Conservation (phyloP, 1,284 basidiomycete species). For the Malassezia vespertilionis region DNA sequence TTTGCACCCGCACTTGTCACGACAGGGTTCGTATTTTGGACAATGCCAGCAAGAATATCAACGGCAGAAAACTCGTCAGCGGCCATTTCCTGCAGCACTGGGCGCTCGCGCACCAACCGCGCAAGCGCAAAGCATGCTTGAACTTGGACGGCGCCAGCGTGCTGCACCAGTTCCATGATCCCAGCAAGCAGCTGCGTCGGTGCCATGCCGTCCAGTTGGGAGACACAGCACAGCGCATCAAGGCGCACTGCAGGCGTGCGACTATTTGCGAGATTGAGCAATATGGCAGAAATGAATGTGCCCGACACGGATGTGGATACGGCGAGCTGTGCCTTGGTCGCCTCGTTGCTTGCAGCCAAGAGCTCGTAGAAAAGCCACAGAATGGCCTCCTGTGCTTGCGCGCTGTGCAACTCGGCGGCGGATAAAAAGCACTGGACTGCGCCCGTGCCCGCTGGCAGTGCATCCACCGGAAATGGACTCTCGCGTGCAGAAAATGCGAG, state of each 20-base stretch:
- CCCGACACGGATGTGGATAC: too few species aligned
- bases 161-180: constrained; percentile 33
- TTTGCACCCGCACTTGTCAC: background rate
- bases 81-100: constrained; percentile 26
- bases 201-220: constrained; percentile 33
- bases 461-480: constrained; percentile 4
- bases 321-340: too few species aligned
- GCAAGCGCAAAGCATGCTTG: constrained; percentile 36
- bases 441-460: background rate
- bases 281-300: background rate
- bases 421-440: constrained; percentile 24
- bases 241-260: constrained; percentile 28
- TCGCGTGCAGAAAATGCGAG: background rate
- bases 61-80: constrained; percentile 25
- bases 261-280: constrained; percentile 2
- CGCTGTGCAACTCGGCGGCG: constrained; percentile 26
- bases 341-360: too few species aligned
- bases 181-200: constrained; percentile 32
- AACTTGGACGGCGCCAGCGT: constrained; percentile 19
- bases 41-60: constrained; percentile 20
- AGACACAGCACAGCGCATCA: constrained; percentile 34
- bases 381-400: constrained; percentile 34
- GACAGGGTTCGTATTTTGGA: constrained; percentile 18
- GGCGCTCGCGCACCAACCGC: constrained; percentile 27
- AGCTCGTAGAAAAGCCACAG: constrained; percentile 33